A percentile compares a stretch with the other conserved stretches of the same genome.
phyloP scores from a whole-genome alignment of 805 yeast genomes.

The Scheffersomyces ergatensis region DNA sequence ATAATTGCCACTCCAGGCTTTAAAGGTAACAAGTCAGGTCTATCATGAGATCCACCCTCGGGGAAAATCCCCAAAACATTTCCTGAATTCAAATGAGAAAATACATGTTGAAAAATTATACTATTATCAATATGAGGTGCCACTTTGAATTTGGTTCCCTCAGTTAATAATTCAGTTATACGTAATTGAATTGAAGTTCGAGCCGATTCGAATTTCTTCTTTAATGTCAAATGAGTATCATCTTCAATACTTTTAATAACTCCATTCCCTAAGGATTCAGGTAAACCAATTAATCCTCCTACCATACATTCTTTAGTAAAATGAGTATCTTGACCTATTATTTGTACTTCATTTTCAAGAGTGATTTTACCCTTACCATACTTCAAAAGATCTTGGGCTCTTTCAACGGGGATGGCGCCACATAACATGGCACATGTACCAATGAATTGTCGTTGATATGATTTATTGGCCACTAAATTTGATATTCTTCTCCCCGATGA shows the following conservation, averaged over 20 bases:
- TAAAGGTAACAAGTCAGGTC: conserved; percentile 40
- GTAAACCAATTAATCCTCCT: conserved; percentile 37
- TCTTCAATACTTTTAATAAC: conserved; percentile 27
- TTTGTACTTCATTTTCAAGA: conserved; percentile 13
- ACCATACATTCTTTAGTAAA: conserved; percentile 31
- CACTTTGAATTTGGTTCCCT: conserved; percentile 30
- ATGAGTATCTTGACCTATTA: conserved; percentile 31
- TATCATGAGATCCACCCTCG: conserved; percentile 44
- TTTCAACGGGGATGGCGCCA: conserved; percentile 39
- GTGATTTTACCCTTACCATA: conserved; percentile 27
- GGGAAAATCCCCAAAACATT: conserved; percentile 40
- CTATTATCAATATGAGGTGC: conserved; percentile 42
- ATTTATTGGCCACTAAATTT: conserved; percentile 35
- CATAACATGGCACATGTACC: conserved; percentile 31
- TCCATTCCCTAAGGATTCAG: conserved; percentile 32
- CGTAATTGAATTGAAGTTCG: conserved; percentile 7
- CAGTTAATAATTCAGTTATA: conserved; percentile 11
- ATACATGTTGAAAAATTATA: conserved; percentile 34
- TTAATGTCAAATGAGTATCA: conserved; percentile 25
- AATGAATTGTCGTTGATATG: conserved; percentile 27
- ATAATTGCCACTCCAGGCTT: conserved; percentile 46
- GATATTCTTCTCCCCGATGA: conserved; percentile 30
- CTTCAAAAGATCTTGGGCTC: conserved; percentile 38
- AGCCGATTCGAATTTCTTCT: conserved; percentile 18
- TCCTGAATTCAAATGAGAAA: conserved; percentile 31